Base-by-base conservation (phyloP, 345 rosid species). In the Durio zibethinus region DNA sequence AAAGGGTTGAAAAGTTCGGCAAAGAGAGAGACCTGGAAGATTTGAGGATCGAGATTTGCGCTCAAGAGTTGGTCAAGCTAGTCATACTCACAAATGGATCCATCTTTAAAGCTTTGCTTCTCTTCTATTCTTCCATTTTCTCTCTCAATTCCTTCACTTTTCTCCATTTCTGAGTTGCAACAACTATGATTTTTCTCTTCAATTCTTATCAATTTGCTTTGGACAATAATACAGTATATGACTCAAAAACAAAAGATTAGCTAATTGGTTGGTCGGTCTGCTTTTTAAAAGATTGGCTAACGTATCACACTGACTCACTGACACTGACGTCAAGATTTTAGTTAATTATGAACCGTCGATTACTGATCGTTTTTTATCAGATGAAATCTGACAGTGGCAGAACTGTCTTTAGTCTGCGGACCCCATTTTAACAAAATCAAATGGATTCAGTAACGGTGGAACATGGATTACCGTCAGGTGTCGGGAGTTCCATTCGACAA, bases 11-110 rank as follows among this genome's bases (percentile, higher is more conserved):
- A 10, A 18, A 56, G 54, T 25, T 47, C 9, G 29, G 16, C n/a
- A 48, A 48, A 62, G 6, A 36, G 7, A 42, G 36, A 73, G 76
- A 89, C 99, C 99, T 88, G 89, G 77, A 81, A 93, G 75, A 91
- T 77, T 65, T 92, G 89, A 68, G 97, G 99, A 67, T 88, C 77
- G 83, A 95, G 99, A 85, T 95, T 93, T 11, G 82, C 73, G 9
- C 88, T 82, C 31, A 95, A 83, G 83, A 95, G 96, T 56, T 81
- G 87, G 59, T 89, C 86, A 53, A 93, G 90, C 4, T 98, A 93
- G 10, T 95, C 92, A 78, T 92, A 89, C 48, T 98, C 99, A 77
- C 92, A 86, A 74, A 90, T 82, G 7, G 98, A 89, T 75, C 94
- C 96, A 33, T 87, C 88, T n/a, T 61, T 73, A 0, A 38, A 42